phyloP scores from a whole-genome alignment of 2,329 filamentous ascomycete genomes.

The Catunica adiposa region DNA sequence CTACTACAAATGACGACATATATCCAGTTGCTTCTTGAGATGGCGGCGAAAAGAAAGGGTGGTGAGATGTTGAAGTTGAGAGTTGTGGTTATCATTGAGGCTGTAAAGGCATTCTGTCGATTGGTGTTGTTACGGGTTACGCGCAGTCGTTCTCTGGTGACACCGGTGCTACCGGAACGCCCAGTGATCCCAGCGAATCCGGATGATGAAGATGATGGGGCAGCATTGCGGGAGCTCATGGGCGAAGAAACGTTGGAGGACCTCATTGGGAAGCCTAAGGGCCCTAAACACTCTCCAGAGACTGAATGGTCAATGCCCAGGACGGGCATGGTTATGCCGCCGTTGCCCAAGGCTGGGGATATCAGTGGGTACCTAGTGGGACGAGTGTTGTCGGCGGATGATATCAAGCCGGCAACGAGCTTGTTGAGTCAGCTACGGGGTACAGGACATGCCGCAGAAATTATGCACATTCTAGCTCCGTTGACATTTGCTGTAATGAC shows the following conservation, averaged over 20 bases:
- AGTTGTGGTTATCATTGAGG: constrained; percentile 69
- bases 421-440: constrained; percentile 73
- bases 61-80: constrained; percentile 71
- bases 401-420: constrained; percentile 80
- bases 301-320: constrained; percentile 84
- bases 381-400: constrained; percentile 85
- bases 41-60: constrained; percentile 76
- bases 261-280: constrained; percentile 40
- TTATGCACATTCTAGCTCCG: constrained; percentile 81
- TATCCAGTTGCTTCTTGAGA: constrained; percentile 91
- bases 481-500: constrained; percentile 75
- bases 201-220: constrained; percentile 24
- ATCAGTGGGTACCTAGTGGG: constrained; percentile 76
- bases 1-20: constrained; percentile 83
- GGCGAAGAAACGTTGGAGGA: constrained; percentile 22
- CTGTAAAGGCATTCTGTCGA: constrained; percentile 70
- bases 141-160: constrained; percentile 64
- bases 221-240: constrained; percentile 28
- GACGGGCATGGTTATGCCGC: constrained; percentile 72
- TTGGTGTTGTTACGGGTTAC: constrained; percentile 69
- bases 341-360: constrained; percentile 62
- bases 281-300: constrained; percentile 34
- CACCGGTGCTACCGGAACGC: constrained; percentile 70
- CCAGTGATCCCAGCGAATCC: constrained; percentile 48
- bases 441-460: constrained; percentile 57